Evolutionary conservation across 202 grass and related monocot species (phyloP).

Genomic region (Elaeis oleifera): DNA sequence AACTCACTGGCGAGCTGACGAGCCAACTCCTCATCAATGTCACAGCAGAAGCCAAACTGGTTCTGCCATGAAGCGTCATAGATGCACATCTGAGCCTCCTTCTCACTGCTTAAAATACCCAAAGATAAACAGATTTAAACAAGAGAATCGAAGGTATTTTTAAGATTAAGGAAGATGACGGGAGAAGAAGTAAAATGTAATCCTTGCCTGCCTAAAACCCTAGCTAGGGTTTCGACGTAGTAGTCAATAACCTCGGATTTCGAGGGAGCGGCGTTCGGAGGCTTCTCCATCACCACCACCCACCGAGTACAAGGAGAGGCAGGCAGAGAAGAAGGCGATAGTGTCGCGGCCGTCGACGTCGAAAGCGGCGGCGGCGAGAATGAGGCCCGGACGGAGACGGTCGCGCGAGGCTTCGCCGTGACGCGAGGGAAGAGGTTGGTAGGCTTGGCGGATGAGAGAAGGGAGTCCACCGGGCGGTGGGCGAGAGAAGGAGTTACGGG

Average conservation of each 20-base stretch:
- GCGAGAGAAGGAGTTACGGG: neutral
- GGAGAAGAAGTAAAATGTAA: neutral
- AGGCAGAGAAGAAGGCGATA: neutral
- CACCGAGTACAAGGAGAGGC: conserved; percentile 25
- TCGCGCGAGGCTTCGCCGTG: neutral
- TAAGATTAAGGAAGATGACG: neutral
- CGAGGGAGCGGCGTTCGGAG: conserved; percentile 17
- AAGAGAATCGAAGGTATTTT: neutral
- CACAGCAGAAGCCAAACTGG: conserved; percentile 55
- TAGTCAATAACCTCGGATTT: conserved; percentile 65
- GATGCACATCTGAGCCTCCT: conserved; percentile 81
- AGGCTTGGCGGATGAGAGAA: neutral
- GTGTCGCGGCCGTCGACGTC: neutral
- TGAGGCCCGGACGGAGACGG: neutral
- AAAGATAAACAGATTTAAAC: conserved; percentile 1
- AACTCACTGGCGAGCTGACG: conserved; percentile 61
- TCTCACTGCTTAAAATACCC: conserved; percentile 33
- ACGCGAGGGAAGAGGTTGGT: neutral
- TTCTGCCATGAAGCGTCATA: conserved; percentile 63
- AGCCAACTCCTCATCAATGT: conserved; percentile 50
- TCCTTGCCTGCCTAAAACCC: conserved; percentile 53
- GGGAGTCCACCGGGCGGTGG: neutral
- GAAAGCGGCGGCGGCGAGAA: neutral
- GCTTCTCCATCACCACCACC: conserved; percentile 57
- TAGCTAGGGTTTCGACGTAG: conserved; percentile 53